phyloP scores from a whole-genome alignment of 768 basidiomycete species.

The Boletus subcaerulescens region DNA sequence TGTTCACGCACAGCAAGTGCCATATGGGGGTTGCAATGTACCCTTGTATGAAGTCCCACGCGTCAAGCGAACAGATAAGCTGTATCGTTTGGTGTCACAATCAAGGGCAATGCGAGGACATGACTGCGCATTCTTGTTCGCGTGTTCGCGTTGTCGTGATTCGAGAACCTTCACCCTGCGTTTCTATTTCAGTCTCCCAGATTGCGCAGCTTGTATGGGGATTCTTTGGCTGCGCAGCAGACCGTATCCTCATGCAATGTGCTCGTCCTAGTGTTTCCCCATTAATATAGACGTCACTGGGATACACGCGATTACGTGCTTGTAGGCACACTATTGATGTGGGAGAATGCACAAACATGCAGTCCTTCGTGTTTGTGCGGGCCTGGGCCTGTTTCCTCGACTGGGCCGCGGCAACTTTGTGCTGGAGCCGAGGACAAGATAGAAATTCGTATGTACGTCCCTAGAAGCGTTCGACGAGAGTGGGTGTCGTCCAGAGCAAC shows the following conservation, averaged over 20 bases:
- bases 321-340: too few relatives aligned
- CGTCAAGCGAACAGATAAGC: not conserved
- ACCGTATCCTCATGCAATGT: too few relatives aligned
- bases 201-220: not conserved
- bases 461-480: not conserved
- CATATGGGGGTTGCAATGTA: conserved; percentile 1
- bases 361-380: too few relatives aligned
- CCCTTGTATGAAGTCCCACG: not conserved
- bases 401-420: not conserved
- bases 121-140: not conserved
- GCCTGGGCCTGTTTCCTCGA: not conserved
- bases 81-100: not conserved
- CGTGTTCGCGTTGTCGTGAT: not conserved
- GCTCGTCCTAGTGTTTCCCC: too few relatives aligned
- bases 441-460: not conserved
- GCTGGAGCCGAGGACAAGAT: not conserved
- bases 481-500: not conserved
- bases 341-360: too few relatives aligned
- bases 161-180: not conserved
- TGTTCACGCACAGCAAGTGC: conserved; percentile 9
- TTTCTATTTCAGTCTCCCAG: too few relatives aligned
- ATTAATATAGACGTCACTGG: too few relatives aligned
- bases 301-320: too few relatives aligned
- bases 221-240: not conserved
- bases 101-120: not conserved